phyloP scores from a whole-genome alignment of 352 stramenopile genomes.

The Phytopythium aichiense region DNA sequence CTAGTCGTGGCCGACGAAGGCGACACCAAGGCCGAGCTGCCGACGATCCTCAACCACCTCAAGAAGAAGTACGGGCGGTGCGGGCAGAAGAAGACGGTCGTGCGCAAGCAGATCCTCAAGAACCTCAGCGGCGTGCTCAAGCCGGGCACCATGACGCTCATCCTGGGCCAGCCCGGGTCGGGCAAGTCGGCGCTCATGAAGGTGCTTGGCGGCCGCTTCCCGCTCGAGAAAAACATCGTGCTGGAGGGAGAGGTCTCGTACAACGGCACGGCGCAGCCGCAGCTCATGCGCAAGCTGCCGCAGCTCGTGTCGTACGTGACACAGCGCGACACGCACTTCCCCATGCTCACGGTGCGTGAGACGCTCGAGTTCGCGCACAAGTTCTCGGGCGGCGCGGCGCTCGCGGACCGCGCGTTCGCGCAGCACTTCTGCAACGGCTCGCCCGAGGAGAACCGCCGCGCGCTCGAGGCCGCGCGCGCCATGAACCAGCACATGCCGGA shows the following conservation, averaged over 20 bases:
- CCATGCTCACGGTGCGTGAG: constrained; percentile 39
- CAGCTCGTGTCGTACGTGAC: constrained; percentile 30
- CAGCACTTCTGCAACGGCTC: constrained; percentile 12
- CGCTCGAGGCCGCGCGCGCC: constrained; percentile 8
- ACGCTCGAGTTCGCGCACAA: constrained; percentile 88
- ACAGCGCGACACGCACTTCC: constrained; percentile 48
- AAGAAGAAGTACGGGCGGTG: constrained; percentile 16
- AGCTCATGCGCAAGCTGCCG: constrained; percentile 13
- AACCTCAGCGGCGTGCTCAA: constrained; percentile 16
- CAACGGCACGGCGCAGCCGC: constrained; percentile 17
- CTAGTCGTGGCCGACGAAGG: constrained; percentile 12
- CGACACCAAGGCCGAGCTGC: constrained; percentile 16
- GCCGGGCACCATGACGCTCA: constrained; percentile 20
- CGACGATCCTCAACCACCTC: constrained; percentile 30
- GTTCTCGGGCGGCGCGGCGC: constrained; percentile 32
- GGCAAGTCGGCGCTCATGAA: constrained; percentile 25
- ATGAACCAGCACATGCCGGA: constrained; percentile 15
- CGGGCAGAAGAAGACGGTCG: constrained; percentile 14
- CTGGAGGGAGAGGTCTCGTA: constrained; percentile 21
- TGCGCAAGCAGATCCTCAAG: constrained; percentile 18
- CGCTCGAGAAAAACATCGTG: constrained; percentile 14
- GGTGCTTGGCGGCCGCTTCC: constrained; percentile 19
- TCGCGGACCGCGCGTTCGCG: constrained; percentile 28
- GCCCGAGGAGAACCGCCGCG: constrained; percentile 11
- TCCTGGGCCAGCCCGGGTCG: constrained; percentile 12